Evolutionary conservation across 768 basidiomycete species (phyloP), one percentile per base, ranked within the genome.

Genomic region (Auricularia auricula-judae): DNA sequence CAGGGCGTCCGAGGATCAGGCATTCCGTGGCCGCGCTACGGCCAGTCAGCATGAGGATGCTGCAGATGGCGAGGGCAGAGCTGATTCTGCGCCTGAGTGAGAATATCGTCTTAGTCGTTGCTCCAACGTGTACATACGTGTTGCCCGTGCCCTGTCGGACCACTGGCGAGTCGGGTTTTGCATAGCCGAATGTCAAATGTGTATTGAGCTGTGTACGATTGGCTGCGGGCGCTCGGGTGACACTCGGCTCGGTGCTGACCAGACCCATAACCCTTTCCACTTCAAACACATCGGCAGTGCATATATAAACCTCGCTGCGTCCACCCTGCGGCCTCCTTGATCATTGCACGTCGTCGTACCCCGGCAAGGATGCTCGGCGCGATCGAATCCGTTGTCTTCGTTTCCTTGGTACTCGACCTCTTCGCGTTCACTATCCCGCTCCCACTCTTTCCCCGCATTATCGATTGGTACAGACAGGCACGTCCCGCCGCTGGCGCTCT

Each of bases 371-470:
- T 89, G 85, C 35, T 59, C 51, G 78, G 77, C 51, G 85, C 78
- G 69, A 83, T 94, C 63, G 89, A 95, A 72, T 82, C 80, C 21
- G 80, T 94, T 65, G 92, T 98, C 56, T 98, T 99, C 76, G 71
- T 93, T 62, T 94, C 94, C 2, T 79, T 99, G 36, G 81, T 99
- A 33, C 81, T 98, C 51, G 96, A 99, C 75, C 84, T 99, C 29
- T 81, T 89, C 33, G 91, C 93, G 12, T 96, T 95, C 75, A 97
- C 93, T 29, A 90, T 96, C 58, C 94, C 93, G 10, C 81, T 98
- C n/a, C 96, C 96, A 23, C 83, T 98, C 36, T 98, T 98, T 75
- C 96, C 96, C n/a, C 85, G 95, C n/a, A 80, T 98, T 61, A 94
- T 97, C 53, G 88, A 95, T 76, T 93, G 89, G 89, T 95, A 93